Evolutionary conservation across 1,284 basidiomycete genomes (phyloP), one percentile per base, ranked within the genome.

Genomic region (Cryptococcus sp.): DNA sequence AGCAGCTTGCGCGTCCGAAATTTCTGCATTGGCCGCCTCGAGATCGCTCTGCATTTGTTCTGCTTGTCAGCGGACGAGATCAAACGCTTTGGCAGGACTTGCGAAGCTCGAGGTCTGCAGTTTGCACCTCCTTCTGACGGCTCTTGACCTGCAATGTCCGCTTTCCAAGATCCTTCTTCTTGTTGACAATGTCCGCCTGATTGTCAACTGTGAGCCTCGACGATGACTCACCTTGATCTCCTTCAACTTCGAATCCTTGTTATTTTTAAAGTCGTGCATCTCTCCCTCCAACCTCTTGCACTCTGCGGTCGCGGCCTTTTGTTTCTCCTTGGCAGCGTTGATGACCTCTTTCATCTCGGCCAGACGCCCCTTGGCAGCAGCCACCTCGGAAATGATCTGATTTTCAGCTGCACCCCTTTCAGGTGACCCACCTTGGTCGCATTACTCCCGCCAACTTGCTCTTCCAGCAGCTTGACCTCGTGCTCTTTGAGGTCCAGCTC

Each of bases 201-300:
- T 6, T 10, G 14, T 12, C 24, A 49, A 26, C 48, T 43, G 3
- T 32, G 24, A 46, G 33, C 7, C 7, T 26, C 44, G 32, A 28
- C 23, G 28, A 42, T 23, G 38, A 2, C 6, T n/a, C 73, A 87
- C 89, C 78, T 92, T 94, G 60, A 98, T 82, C 70, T 97, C 86
- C 35, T 87, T 87, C 48, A 93, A 86, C 75, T 98, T 98, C 41
- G 89, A 89, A 50, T 97, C 94, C 71, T 97, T 95, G 77, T 99
- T 93, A 71, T 91, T 85, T 76, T 95, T 93, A 76, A 98, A 97
- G 76, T 98, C 95, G 47, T 82, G 83, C 91, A 98, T 97, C 69
- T 99, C 95, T 65, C 85, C 85, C 74, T 97, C 87, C 22, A 97
- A 82, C 57, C 85, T 86, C 74, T 84, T 84, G 66, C 82, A 82